Percentiles rank a stretch among this genome's conserved stretches.
Conservation (phyloP, 176 grass and related monocot genomes). For the Hsuehochloa calcarea region DNA sequence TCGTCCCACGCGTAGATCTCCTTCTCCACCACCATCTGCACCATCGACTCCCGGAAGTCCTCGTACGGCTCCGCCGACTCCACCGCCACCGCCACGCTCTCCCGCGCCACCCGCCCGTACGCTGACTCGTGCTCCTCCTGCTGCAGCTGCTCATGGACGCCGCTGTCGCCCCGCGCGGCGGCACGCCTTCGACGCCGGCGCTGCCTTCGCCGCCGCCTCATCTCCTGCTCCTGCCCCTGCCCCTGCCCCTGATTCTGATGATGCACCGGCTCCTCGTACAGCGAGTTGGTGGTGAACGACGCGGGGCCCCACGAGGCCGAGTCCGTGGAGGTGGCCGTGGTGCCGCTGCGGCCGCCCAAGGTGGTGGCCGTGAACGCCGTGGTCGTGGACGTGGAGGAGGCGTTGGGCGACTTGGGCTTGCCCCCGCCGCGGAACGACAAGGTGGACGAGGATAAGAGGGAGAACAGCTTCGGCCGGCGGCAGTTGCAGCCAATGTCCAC, state of each 20-base stretch:
- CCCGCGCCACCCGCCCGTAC: slow-evolving; percentile 39
- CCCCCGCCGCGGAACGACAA: slow-evolving; percentile 31
- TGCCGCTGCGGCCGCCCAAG: slow-evolving; percentile 31
- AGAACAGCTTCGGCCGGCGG: slow-evolving; percentile 68
- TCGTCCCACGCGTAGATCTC: slow-evolving; percentile 99
- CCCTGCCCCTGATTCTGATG: slow-evolving; percentile 1
- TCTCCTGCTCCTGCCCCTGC: slow-evolving; percentile 34
- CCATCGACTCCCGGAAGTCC: slow-evolving; percentile 96
- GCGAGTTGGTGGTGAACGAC: slow-evolving; percentile 64
- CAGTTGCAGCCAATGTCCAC: slow-evolving; percentile 98
- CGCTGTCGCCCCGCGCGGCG: not conserved
- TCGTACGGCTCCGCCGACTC: slow-evolving; percentile 86
- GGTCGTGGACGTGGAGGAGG: slow-evolving; percentile 55
- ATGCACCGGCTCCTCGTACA: slow-evolving; percentile 48
- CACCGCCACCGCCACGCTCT: slow-evolving; percentile 91
- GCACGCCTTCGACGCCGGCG: slow-evolving; percentile 35
- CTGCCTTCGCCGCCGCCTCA: slow-evolving; percentile 38
- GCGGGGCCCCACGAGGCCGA: slow-evolving; percentile 64
- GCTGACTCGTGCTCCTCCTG: not conserved
- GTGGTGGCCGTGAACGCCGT: slow-evolving; percentile 62
- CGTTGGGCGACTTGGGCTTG: slow-evolving; percentile 58
- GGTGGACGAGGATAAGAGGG: slow-evolving; percentile 42
- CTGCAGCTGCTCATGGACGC: not conserved
- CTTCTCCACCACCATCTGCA: slow-evolving; percentile 99
- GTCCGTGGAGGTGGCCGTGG: slow-evolving; percentile 62